Percentiles rank a stretch among this genome's conserved stretches.
phyloP scores from a whole-genome alignment of 495 filamentous ascomycete genomes.

The Aspergillus taichungensis region DNA sequence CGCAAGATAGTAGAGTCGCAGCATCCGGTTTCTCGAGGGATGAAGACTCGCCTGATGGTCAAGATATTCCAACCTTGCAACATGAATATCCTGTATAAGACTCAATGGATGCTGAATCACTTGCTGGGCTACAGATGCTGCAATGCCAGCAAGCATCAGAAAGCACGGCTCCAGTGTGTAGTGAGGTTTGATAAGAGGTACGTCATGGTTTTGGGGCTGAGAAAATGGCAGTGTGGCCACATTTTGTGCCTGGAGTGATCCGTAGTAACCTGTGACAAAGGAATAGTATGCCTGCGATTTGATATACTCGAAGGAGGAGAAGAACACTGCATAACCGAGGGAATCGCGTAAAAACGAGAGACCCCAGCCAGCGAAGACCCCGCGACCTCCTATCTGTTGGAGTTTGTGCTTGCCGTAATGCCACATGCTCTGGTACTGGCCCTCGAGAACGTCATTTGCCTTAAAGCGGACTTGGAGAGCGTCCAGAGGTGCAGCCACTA shows the following conservation, averaged over 20 bases:
- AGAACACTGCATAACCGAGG: conserved; percentile 75
- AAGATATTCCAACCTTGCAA: conserved; percentile 67
- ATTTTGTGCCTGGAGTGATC: conserved; percentile 33
- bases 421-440: conserved; percentile 74
- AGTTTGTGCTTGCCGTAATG: conserved; percentile 66
- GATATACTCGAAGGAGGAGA: conserved; percentile 76
- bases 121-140: conserved; percentile 71
- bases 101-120: conserved; percentile 68
- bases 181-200: conserved; percentile 64
- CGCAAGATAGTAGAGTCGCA: conserved; percentile 60
- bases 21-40: conserved; percentile 39
- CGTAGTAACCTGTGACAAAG: conserved; percentile 73
- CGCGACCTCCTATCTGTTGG: conserved; percentile 66
- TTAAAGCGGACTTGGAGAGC: conserved; percentile 75
- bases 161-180: conserved; percentile 80
- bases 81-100: conserved; percentile 68
- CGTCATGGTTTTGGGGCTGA: conserved; percentile 22
- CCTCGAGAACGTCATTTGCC: conserved; percentile 56
- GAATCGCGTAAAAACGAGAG: conserved; percentile 75
- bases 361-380: conserved; percentile 75
- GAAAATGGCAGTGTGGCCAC: conserved; percentile 18
- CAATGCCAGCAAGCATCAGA: conserved; percentile 65
- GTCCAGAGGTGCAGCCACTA: conserved; percentile 81
- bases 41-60: conserved; percentile 54
- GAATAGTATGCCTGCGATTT: conserved; percentile 79